A percentile compares a stretch with the other conserved stretches of the same genome.
Evolutionary conservation across 1,284 basidiomycete genomes (phyloP).

Genomic region (Amylostereum chailletii): DNA sequence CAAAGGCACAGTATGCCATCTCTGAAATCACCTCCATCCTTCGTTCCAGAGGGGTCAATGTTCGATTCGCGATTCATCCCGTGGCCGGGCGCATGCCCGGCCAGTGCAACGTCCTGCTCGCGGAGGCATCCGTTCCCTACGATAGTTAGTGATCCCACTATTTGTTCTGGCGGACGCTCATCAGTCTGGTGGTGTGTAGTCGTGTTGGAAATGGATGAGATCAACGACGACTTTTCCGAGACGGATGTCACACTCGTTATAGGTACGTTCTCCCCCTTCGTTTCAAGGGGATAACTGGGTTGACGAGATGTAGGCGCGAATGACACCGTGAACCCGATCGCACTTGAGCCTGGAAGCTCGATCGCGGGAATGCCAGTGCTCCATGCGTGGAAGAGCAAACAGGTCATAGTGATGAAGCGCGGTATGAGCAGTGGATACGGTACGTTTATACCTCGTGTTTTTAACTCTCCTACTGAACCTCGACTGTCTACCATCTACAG

Average conservation of each 20-base stretch:
- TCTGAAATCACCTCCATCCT: constrained; percentile 72
- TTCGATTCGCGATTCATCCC: constrained; percentile 41
- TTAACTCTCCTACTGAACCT: constrained; percentile 5
- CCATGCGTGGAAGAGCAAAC: constrained; percentile 86
- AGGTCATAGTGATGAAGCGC: constrained; percentile 85
- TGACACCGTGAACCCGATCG: constrained; percentile 84
- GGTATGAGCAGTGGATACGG: constrained; percentile 80
- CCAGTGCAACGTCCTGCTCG: constrained; percentile 80
- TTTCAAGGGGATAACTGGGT: too few relatives aligned
- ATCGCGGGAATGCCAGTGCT: constrained; percentile 88
- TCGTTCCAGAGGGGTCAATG: constrained; percentile 63
- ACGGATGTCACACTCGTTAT: constrained; percentile 81
- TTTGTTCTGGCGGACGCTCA: background rate
- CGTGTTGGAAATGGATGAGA: constrained; percentile 86
- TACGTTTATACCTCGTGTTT: constrained; percentile 21
- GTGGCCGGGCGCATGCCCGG: constrained; percentile 67
- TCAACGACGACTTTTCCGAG: constrained; percentile 80
- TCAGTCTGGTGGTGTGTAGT: constrained; percentile 31
- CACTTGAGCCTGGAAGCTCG: constrained; percentile 74
- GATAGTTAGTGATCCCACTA: constrained; percentile 49
- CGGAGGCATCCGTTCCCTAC: constrained; percentile 82
- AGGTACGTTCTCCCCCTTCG: constrained; percentile 16
- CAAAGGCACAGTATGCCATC: constrained; percentile 82
- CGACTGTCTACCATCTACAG: constrained; percentile 26
- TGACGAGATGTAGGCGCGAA: constrained; percentile 45